phyloP scores from a whole-genome alignment of 2,329 filamentous ascomycete genomes.

The Arthrobotrys megalospora region DNA sequence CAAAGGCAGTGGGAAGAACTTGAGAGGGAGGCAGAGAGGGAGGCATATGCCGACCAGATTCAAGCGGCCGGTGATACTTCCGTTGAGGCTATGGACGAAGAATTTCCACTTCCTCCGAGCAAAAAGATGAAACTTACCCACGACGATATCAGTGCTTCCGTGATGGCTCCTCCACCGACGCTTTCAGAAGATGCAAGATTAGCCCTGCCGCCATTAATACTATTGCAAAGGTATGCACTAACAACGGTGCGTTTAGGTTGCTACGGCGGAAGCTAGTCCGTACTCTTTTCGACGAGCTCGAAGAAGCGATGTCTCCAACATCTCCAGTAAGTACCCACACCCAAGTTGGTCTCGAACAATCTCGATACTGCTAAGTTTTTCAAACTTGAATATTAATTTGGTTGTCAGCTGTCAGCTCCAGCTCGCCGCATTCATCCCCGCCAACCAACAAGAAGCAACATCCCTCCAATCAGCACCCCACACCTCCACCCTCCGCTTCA shows the following conservation, averaged over 20 bases:
- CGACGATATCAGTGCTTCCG: not conserved
- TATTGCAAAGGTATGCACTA: not conserved
- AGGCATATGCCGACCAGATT: not conserved
- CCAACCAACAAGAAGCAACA: slow-evolving; percentile 17
- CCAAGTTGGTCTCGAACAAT: not conserved
- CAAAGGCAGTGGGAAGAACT: slow-evolving; percentile 44
- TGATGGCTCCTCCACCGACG: not conserved
- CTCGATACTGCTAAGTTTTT: no score
- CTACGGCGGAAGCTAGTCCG: not conserved
- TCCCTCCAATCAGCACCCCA: not conserved
- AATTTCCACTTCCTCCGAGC: not conserved
- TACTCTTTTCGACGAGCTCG: slow-evolving; percentile 43
- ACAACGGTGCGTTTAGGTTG: not conserved
- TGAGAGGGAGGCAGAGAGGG: slow-evolving; percentile 23
- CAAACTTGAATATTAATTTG: not conserved
- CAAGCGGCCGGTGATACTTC: not conserved
- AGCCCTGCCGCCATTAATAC: not conserved
- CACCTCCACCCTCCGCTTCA: not conserved
- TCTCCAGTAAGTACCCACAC: slow-evolving; percentile 22
- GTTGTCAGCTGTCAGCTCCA: not conserved
- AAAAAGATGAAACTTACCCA: not conserved
- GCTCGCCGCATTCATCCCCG: slow-evolving; percentile 6
- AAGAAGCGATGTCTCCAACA: slow-evolving; percentile 17
- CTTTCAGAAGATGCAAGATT: not conserved
- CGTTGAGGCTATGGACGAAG: not conserved